phyloP scores from a whole-genome alignment of 2,329 filamentous ascomycete genomes.

The Colletotrichum tanaceti region DNA sequence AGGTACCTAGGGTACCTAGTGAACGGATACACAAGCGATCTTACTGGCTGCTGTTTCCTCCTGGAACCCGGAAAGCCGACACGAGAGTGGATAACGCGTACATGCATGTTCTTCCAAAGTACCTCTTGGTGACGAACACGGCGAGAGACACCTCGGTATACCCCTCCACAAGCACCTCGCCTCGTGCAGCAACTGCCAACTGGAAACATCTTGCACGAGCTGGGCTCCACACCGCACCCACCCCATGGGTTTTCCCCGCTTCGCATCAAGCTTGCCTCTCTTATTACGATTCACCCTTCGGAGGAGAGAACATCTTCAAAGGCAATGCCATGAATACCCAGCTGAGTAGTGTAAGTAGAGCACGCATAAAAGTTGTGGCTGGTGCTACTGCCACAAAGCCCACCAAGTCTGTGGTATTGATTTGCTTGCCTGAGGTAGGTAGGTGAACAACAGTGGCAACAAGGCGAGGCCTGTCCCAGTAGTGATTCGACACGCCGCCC shows the following conservation, averaged over 20 bases:
- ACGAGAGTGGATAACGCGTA: background rate
- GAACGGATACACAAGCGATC: too few species aligned
- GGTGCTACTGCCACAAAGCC: constrained; percentile 8
- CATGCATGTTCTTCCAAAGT: constrained; percentile 8
- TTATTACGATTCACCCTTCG: too few species aligned
- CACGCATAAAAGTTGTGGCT: constrained; percentile 16
- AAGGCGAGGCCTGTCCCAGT: background rate
- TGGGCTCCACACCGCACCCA: constrained; percentile 2
- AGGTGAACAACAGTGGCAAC: constrained; percentile 18
- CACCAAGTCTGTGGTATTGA: background rate
- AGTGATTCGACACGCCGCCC: background rate
- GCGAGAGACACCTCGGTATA: constrained; percentile 1
- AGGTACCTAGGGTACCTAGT: too few species aligned
- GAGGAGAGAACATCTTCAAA: too few species aligned
- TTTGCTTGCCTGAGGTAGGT: background rate
- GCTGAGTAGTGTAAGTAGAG: too few species aligned
- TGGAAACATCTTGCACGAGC: constrained; percentile 39
- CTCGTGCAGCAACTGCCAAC: constrained; percentile 14
- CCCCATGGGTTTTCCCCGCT: constrained; percentile 17
- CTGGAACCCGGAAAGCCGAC: constrained; percentile 28
- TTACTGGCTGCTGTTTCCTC: constrained; percentile 2
- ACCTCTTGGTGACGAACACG: background rate
- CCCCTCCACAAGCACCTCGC: constrained; percentile 9
- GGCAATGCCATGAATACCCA: background rate
- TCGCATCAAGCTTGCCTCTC: too few species aligned